These are phyloP conservation scores for Exophiala bonariae DNA, from an alignment of 2,329 filamentous ascomycete species.

Conservation along the genomic window DNA sequence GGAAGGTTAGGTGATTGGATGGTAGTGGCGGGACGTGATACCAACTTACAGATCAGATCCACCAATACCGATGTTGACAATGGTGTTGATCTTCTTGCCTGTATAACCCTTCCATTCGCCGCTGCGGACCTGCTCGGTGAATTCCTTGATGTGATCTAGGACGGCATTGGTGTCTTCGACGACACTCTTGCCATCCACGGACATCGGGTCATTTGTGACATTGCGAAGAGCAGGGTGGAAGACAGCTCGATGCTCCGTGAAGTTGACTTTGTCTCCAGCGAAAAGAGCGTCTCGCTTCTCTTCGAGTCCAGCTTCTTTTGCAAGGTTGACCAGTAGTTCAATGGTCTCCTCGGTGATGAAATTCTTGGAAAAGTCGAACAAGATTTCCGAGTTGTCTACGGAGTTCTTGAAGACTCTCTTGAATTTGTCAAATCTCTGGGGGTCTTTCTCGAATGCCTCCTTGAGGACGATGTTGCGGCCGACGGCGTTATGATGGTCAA, in stretches of 20 bases:
- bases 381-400: slow-evolving; percentile 78
- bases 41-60: slow-evolving; percentile 88
- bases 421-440: slow-evolving; percentile 86
- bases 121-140: slow-evolving; percentile 89
- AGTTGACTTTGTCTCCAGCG: slow-evolving; percentile 97
- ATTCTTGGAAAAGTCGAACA: slow-evolving; percentile 99
- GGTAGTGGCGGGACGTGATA: not conserved
- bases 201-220: slow-evolving; percentile 73
- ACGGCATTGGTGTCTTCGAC: slow-evolving; percentile 91
- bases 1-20: slow-evolving; percentile 28
- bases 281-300: slow-evolving; percentile 98
- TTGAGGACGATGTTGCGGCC: slow-evolving; percentile 91
- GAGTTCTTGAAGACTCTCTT: slow-evolving; percentile 78
- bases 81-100: slow-evolving; percentile 94
- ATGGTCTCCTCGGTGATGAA: slow-evolving; percentile 93
- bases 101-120: slow-evolving; percentile 97
- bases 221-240: slow-evolving; percentile 96
- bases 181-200: slow-evolving; percentile 89
- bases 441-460: slow-evolving; percentile 86
- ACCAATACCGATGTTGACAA: slow-evolving; percentile 97
- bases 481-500: slow-evolving; percentile 81
- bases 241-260: slow-evolving; percentile 93
- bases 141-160: slow-evolving; percentile 96
- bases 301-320: slow-evolving; percentile 86
- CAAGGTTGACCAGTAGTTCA: slow-evolving; percentile 80